Conservation (phyloP, 495 filamentous ascomycete species). For the Hypomontagnella monticulosa region DNA sequence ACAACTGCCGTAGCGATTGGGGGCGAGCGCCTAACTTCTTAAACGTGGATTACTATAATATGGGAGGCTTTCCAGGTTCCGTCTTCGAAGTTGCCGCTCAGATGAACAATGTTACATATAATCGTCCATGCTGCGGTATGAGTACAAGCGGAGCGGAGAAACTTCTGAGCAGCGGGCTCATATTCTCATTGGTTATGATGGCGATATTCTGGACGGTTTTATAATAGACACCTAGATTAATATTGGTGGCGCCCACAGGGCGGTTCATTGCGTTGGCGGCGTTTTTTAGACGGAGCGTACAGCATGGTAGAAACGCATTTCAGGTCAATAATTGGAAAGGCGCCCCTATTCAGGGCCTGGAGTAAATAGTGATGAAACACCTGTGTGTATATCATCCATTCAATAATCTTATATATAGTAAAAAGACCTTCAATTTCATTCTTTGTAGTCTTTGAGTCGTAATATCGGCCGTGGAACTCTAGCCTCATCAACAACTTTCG, state of each 20-base stretch:
- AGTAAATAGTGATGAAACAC: too few species aligned
- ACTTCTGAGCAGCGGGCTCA: conserved; percentile 8
- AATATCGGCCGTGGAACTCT: neutral
- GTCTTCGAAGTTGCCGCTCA: conserved; percentile 90
- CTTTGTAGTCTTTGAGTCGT: too few species aligned
- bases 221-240: conserved; percentile 2
- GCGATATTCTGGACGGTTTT: conserved; percentile 30
- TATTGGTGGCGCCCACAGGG: conserved; percentile 2
- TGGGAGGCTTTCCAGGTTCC: conserved; percentile 72
- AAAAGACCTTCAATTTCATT: too few species aligned
- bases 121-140: conserved; percentile 75
- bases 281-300: conserved; percentile 31
- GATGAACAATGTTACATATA: conserved; percentile 87
- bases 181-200: conserved; percentile 18
- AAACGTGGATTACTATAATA: conserved; percentile 89
- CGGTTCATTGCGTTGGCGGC: conserved; percentile 27
- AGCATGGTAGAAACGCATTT: neutral
- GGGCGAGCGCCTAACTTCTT: conserved; percentile 82
- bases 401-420: too few species aligned
- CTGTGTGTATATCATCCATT: too few species aligned
- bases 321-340: conserved; percentile 22
- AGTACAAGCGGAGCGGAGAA: conserved; percentile 38
- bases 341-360: too few species aligned
- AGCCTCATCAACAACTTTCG: neutral
- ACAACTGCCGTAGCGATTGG: conserved; percentile 75